Evolutionary conservation across 192 early-diverging fungal genomes (phyloP), one percentile per base, ranked within the genome.

Genomic region (Geranomyces variabilis): DNA sequence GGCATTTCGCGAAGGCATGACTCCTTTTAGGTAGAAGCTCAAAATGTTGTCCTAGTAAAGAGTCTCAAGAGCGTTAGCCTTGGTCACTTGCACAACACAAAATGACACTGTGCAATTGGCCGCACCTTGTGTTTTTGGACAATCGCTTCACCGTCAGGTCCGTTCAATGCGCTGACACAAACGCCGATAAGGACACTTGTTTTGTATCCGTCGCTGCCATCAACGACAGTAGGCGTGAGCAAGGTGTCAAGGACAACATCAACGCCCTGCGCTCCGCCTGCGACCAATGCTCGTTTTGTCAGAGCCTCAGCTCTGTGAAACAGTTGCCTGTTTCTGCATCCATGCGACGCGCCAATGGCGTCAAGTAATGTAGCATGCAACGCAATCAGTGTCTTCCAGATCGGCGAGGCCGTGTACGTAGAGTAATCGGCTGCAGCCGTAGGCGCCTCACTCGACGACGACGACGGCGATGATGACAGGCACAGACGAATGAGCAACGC

Each of bases 401-500:
- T 63, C 22, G 53, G 41, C 55, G 57, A 81, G 49, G 26, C 70
- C 34, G 45, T 45, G 60, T 0, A 77, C 46, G 0, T 5, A 7
- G 36, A 7, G 36, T 41, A 41, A 10, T 41, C 36, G 5, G 10
- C 36, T 7, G 5, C 10, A 7, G 36, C 36, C 36, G 10, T n/a
- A n/a, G n/a, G n/a, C n/a, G n/a, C 36, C 9, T 62, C 48, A 15
- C 45, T 17, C 55, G 21, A 8, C 7, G 49, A 17, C 8, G 53
- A 12, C 75, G 74, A 29, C 49, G 47, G 24, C 70, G 70, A n/a
- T 75, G 71, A 63, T 10, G 36, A 41, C 51, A 66, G 8, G 36
- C 47, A 34, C 57, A 90, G 62, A 34, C 83, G 82, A 67, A 91
- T 86, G 15, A 89, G 81, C 51, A 81, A 67, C 14, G 83, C 81